Evolutionary conservation across 2,329 filamentous ascomycete species (phyloP).

Genomic region (Erysiphe pulchra): DNA sequence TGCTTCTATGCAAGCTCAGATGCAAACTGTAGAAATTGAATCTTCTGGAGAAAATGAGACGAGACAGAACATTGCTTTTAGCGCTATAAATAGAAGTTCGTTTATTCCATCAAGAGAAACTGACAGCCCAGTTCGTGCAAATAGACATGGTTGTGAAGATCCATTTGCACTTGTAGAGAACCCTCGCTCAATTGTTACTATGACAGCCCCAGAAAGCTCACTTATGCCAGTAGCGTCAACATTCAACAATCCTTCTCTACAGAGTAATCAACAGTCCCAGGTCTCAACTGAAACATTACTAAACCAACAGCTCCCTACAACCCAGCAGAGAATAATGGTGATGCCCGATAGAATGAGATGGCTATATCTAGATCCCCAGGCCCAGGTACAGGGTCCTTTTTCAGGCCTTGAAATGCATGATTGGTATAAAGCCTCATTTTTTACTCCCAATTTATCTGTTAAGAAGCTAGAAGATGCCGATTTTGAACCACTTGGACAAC

Average conservation of each 20-base stretch:
- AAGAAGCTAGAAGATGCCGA: slow-evolving; percentile 86
- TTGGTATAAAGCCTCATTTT: slow-evolving; percentile 98
- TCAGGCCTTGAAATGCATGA: slow-evolving; percentile 98
- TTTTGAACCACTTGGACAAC: slow-evolving; percentile 81
- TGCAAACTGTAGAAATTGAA: slow-evolving; percentile 47
- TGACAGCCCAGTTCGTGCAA: slow-evolving; percentile 30
- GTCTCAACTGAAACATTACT: slow-evolving; percentile 24
- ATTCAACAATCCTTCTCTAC: slow-evolving; percentile 9
- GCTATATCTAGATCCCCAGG: slow-evolving; percentile 92
- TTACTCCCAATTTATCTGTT: slow-evolving; percentile 78
- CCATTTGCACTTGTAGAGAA: slow-evolving; percentile 9
- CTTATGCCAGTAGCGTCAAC: slow-evolving; percentile 8
- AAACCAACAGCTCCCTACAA: slow-evolving; percentile 34
- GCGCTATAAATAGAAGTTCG: slow-evolving; percentile 37
- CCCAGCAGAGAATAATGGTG: slow-evolving; percentile 71
- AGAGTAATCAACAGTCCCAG: slow-evolving; percentile 12
- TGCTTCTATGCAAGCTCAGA: slow-evolving; percentile 69
- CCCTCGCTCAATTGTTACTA: slow-evolving; percentile 7
- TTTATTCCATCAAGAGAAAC: slow-evolving; percentile 29
- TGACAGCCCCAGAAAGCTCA: slow-evolving; percentile 8
- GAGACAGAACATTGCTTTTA: slow-evolving; percentile 34
- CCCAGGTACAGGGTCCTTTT: slow-evolving; percentile 78
- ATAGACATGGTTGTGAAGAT: slow-evolving; percentile 29
- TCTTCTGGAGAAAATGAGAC: slow-evolving; percentile 32
- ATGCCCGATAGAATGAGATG: slow-evolving; percentile 98